Conservation (phyloP, 257 asterid genomes). For the Primulina huaijiensis region DNA sequence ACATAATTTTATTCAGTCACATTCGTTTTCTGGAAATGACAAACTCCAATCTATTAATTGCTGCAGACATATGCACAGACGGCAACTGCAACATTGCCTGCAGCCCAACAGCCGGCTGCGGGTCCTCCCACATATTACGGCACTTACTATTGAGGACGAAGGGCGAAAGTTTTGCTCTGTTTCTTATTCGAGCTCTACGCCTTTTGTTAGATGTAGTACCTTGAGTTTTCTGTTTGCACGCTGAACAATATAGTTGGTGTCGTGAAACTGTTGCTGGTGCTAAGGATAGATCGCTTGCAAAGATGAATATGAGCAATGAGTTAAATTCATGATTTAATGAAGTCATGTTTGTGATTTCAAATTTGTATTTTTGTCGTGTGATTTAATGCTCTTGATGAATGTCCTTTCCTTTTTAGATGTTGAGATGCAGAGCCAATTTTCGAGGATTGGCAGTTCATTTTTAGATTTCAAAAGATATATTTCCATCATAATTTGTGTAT, state of each 20-base stretch:
- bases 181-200: not conserved
- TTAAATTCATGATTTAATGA: not conserved
- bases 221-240: not conserved
- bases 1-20: not conserved
- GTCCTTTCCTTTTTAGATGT: too few relatives aligned
- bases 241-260: not conserved
- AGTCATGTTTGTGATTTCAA: not conserved
- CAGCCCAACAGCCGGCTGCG: constrained; percentile 33
- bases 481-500: too few relatives aligned
- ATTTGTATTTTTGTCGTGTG: not conserved
- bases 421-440: too few relatives aligned
- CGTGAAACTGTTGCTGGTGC: not conserved
- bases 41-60: not conserved
- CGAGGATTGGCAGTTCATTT: too few relatives aligned
- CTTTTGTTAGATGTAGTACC: not conserved
- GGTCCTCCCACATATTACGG: constrained; percentile 52
- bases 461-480: too few relatives aligned
- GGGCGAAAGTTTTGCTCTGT: not conserved
- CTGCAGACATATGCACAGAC: constrained; percentile 57
- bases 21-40: not conserved
- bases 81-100: constrained; percentile 49
- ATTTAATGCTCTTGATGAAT: not conserved
- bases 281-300: not conserved
- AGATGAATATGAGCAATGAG: not conserved
- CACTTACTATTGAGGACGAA: constrained; percentile 34